Conservation (phyloP, 495 filamentous ascomycete species). For the Bacidia rubella region DNA sequence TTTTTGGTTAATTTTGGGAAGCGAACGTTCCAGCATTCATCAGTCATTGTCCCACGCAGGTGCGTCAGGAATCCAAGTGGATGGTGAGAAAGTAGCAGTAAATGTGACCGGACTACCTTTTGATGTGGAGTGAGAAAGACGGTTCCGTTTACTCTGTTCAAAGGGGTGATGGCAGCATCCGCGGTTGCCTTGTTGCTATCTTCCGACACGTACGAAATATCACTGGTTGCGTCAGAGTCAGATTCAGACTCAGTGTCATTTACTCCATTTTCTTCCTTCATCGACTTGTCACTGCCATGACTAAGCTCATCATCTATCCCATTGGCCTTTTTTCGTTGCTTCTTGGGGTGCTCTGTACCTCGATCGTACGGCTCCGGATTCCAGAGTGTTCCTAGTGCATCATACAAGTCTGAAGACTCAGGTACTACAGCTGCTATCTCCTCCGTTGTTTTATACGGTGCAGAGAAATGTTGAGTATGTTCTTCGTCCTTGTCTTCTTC, state of each 20-base stretch:
- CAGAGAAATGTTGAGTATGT: constrained; percentile 22
- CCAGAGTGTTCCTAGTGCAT: constrained; percentile 18
- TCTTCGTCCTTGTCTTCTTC: constrained; percentile 42
- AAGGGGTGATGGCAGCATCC: constrained; percentile 20
- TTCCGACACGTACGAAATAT: constrained; percentile 15
- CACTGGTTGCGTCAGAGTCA: constrained; percentile 24
- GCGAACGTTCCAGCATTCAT: constrained; percentile 63
- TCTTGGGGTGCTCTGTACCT: constrained; percentile 12
- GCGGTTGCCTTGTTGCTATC: constrained; percentile 27
- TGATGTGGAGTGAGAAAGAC: neutral
- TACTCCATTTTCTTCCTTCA: neutral
- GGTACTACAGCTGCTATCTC: constrained; percentile 34
- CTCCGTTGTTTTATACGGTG: constrained; percentile 26
- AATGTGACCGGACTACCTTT: constrained; percentile 51
- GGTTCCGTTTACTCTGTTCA: neutral
- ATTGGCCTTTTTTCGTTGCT: constrained; percentile 9
- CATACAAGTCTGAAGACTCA: constrained; percentile 27
- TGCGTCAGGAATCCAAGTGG: constrained; percentile 52
- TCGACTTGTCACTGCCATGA: neutral
- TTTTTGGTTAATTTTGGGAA: constrained; percentile 54
- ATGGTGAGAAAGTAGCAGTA: constrained; percentile 60
- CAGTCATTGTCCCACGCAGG: constrained; percentile 14
- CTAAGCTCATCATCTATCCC: neutral
- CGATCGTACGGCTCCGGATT: constrained; percentile 1
- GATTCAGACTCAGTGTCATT: neutral